Evolutionary conservation across 1,139 yeast genomes (phyloP).

Genomic region (Blastobotrys ciferrii): DNA sequence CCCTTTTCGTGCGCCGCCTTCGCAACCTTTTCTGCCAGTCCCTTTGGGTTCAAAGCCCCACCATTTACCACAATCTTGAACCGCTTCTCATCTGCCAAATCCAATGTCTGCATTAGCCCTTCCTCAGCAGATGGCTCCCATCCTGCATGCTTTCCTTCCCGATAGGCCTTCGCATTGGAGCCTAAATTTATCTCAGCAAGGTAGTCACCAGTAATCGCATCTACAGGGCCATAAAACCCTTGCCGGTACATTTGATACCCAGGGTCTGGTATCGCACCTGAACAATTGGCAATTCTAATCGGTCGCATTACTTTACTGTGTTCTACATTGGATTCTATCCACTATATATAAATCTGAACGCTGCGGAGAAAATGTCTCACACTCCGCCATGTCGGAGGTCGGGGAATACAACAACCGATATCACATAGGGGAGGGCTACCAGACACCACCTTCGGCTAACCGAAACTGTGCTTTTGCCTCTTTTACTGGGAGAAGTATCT

Average conservation of each 20-base stretch:
- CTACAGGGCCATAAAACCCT: conserved; percentile 17
- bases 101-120: conserved; percentile 10
- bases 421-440: too few relatives aligned
- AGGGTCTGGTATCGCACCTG: conserved; percentile 12
- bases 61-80: conserved; percentile 11
- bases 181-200: conserved; percentile 27
- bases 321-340: too few relatives aligned
- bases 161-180: conserved; percentile 11
- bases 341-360: too few relatives aligned
- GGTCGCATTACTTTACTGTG: conserved; percentile 1
- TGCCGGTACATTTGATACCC: conserved; percentile 22
- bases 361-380: too few relatives aligned
- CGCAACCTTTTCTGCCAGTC: conserved; percentile 21
- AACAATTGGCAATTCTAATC: conserved; percentile 12
- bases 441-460: too few relatives aligned
- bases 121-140: conserved; percentile 14
- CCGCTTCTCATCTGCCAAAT: conserved; percentile 1
- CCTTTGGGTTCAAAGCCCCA: conserved; percentile 10
- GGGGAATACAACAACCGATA: too few relatives aligned
- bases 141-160: conserved; percentile 8
- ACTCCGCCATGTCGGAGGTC: too few relatives aligned
- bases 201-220: conserved; percentile 29
- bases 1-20: conserved; percentile 13
- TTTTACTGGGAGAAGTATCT: too few relatives aligned
- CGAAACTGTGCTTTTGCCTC: too few relatives aligned